Evolutionary conservation across 345 rosid species (phyloP), one percentile per base, ranked within the genome.

Genomic region (Arabidopsis arenosa): DNA sequence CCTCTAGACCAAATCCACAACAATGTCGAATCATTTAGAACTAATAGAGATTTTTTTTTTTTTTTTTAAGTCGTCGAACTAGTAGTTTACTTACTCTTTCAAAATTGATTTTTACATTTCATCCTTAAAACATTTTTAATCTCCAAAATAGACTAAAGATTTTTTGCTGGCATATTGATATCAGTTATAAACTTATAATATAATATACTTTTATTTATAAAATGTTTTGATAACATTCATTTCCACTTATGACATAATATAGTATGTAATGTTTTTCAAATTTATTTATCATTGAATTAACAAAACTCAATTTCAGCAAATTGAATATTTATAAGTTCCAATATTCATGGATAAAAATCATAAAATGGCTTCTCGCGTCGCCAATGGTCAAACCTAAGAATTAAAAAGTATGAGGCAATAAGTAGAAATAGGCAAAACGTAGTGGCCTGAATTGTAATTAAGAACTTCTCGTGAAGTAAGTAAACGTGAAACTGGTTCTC

Each of bases 401-500:
- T 32, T 1, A 0, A 4, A 75, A 49, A 68, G 64, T 6, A 21
- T 7, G 21, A 35, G 70, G 43, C 35, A 5, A n/a, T 13, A 43
- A 52, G 2, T 76, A 76, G 11, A 61, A 53, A 2, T 35, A 41
- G 28, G 54, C 3, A 1, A 48, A 47, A 77, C 7, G 2, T 3
- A 51, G 23, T 32, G 77, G 77, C 14, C 49, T 59, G 8, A 57
- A 7, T 51, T 72, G 68, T 51, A 72, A 72, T 48, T 4, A 49
- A 48, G 33, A 51, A 32, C 63, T 32, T 72, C 33, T 66, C 35
- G 37, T 28, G 36, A 51, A 72, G 11, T 71, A 71, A 77, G 63
- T 17, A 65, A 66, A 57, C 61, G 39, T 10, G 63, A 66, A 66
- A 49, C 73, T 57, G 73, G 68, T 11, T 49, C 77, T 66, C 41